phyloP scores from a whole-genome alignment of 2,329 filamentous ascomycete species.

The Botrytis elliptica region DNA sequence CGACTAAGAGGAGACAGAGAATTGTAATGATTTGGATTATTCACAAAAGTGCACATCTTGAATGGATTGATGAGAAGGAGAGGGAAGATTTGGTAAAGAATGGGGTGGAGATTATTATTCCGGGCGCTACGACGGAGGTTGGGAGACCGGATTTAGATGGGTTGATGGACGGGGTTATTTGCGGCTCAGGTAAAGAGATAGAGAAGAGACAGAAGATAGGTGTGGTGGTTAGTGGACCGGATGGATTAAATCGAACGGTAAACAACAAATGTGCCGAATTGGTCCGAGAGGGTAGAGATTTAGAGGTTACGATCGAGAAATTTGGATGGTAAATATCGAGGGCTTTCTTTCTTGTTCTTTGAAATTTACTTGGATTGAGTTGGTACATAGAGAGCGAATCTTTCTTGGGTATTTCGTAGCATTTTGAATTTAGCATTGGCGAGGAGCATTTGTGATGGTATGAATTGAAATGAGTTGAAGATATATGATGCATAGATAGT shows the following conservation, averaged over 20 bases:
- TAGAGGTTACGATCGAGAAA: slow-evolving; percentile 61
- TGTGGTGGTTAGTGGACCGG: slow-evolving; percentile 61
- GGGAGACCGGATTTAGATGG: slow-evolving; percentile 53
- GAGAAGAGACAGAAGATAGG: slow-evolving; percentile 42
- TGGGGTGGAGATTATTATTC: slow-evolving; percentile 53
- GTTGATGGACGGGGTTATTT: slow-evolving; percentile 44
- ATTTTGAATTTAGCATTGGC: neutral
- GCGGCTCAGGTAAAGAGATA: neutral
- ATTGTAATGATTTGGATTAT: slow-evolving; percentile 60
- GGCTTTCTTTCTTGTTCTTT: neutral
- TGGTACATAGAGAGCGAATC: neutral
- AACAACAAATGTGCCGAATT: slow-evolving; percentile 56
- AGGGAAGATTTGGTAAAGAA: slow-evolving; percentile 49
- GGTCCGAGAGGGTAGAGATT: slow-evolving; percentile 47
- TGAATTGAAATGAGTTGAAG: neutral
- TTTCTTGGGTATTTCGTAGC: neutral
- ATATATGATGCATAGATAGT: neutral
- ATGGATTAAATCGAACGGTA: slow-evolving; percentile 59
- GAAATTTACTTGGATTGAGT: neutral
- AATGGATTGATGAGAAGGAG: slow-evolving; percentile 53
- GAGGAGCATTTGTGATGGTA: neutral
- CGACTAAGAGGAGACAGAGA: slow-evolving; percentile 33
- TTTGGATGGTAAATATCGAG: slow-evolving; percentile 58
- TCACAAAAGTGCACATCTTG: slow-evolving; percentile 51
- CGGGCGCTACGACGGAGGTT: slow-evolving; percentile 52